Percentiles rank a stretch among this genome's conserved stretches.
Conservation (phyloP, 768 basidiomycete genomes). For the Trametes villosa region DNA sequence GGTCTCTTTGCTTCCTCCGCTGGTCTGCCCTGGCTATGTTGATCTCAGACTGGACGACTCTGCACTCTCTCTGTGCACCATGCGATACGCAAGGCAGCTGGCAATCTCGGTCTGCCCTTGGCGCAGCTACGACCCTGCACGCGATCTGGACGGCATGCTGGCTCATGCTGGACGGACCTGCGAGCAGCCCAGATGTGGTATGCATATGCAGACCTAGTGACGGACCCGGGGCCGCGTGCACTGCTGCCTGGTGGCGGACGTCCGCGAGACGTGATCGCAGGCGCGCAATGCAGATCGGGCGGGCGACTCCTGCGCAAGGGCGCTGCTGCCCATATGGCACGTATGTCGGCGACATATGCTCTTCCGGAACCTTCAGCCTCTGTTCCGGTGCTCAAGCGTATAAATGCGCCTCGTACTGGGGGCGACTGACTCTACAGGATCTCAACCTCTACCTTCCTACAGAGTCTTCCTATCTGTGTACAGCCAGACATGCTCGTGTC, state of each 20-base stretch:
- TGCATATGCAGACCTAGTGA: background rate
- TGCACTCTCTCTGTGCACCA: background rate
- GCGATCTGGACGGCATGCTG: constrained; percentile 2
- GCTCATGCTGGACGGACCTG: no score
- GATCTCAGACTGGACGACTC: constrained; percentile 6
- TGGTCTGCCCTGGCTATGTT: constrained; percentile 2
- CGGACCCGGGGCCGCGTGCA: background rate
- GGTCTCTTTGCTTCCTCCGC: constrained; percentile 7
- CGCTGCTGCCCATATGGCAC: constrained; percentile 13
- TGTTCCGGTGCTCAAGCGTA: background rate
- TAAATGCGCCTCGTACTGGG: background rate
- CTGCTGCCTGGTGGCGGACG: background rate
- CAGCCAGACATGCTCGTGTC: constrained; percentile 12
- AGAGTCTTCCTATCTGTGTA: background rate
- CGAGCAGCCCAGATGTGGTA: constrained; percentile 1
- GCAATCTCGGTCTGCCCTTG: constrained; percentile 6
- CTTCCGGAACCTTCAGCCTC: constrained; percentile 6
- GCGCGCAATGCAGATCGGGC: constrained; percentile 2
- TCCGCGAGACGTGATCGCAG: constrained; percentile 5
- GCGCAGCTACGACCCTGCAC: background rate
- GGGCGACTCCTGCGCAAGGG: background rate
- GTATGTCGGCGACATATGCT: constrained; percentile 14
- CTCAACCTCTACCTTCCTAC: background rate
- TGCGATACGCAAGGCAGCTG: constrained; percentile 14
- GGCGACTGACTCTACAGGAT: background rate